phyloP scores from a whole-genome alignment of 345 rosid species.

The sweet orange (Citrus sinensis) region DNA sequence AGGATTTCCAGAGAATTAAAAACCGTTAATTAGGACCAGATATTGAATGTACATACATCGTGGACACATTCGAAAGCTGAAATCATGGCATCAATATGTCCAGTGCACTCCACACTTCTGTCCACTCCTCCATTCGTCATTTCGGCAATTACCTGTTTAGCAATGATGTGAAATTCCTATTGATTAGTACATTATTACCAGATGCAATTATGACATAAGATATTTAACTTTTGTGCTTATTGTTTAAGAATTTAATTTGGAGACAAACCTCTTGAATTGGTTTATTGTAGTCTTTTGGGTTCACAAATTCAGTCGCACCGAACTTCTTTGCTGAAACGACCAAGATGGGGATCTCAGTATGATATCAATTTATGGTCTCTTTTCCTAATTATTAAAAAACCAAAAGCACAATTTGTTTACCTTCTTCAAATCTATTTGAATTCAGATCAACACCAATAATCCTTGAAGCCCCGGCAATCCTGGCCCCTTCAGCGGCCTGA shows the following conservation, averaged over 20 bases:
- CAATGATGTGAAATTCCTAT: neutral
- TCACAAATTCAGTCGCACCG: slow-evolving; percentile 44
- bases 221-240: too few relatives aligned
- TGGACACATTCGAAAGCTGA: slow-evolving; percentile 57
- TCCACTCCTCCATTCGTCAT: slow-evolving; percentile 47
- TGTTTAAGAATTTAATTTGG: neutral
- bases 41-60: slow-evolving; percentile 23
- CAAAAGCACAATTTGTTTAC: neutral
- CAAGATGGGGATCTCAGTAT: neutral
- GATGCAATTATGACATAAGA: too few relatives aligned
- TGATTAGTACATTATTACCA: neutral
- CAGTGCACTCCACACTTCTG: slow-evolving; percentile 42
- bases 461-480: slow-evolving; percentile 36
- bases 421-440: slow-evolving; percentile 22
- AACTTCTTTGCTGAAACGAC: slow-evolving; percentile 36
- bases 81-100: slow-evolving; percentile 39
- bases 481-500: slow-evolving; percentile 38
- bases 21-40: neutral
- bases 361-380: neutral
- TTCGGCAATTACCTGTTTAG: slow-evolving; percentile 32
- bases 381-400: neutral
- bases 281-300: slow-evolving; percentile 34
- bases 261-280: slow-evolving; percentile 37
- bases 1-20: neutral
- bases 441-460: slow-evolving; percentile 43